A percentile compares a stretch with the other conserved stretches of the same genome.
Conservation (phyloP, 164 flowering plant species). For the Akebia trifoliata region DNA sequence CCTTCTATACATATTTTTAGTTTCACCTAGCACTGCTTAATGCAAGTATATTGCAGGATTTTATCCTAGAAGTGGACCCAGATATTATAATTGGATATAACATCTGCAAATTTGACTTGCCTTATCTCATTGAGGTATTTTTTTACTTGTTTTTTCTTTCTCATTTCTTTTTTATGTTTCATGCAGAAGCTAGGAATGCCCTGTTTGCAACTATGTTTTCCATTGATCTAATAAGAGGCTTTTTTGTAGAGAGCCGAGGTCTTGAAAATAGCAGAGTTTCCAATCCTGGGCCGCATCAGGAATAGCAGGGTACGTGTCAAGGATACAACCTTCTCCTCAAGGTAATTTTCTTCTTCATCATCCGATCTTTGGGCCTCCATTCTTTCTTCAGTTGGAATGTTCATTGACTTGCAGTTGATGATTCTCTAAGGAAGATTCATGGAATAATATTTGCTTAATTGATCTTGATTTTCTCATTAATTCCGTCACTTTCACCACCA, state of each 20-base stretch:
- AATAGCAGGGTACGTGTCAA: slow-evolving; percentile 77
- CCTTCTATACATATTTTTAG: neutral
- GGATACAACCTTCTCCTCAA: slow-evolving; percentile 88
- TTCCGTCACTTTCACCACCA: neutral
- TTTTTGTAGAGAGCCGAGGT: slow-evolving; percentile 70
- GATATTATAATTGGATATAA: slow-evolving; percentile 98
- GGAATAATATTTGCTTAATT: neutral
- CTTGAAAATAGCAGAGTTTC: slow-evolving; percentile 80
- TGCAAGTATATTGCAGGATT: slow-evolving; percentile 50
- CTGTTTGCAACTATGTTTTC: neutral
- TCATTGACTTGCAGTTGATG: neutral
- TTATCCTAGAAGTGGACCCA: slow-evolving; percentile 87
- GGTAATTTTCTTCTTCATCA: slow-evolving; percentile 39
- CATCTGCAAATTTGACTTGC: slow-evolving; percentile 98
- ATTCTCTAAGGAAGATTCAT: neutral
- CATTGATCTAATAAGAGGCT: slow-evolving; percentile 3
- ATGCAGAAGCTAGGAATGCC: neutral
- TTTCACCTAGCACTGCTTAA: slow-evolving; percentile 2
- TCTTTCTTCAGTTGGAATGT: no score
- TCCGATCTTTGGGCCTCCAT: no score
- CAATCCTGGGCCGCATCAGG: slow-evolving; percentile 84
- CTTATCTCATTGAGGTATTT: slow-evolving; percentile 91
- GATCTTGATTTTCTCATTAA: neutral
- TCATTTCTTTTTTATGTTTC: neutral
- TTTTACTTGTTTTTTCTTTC: neutral